Evolutionary conservation across 306 rosid species (phyloP), one percentile per base, ranked within the genome.

Genomic region (Quercus cerris): DNA sequence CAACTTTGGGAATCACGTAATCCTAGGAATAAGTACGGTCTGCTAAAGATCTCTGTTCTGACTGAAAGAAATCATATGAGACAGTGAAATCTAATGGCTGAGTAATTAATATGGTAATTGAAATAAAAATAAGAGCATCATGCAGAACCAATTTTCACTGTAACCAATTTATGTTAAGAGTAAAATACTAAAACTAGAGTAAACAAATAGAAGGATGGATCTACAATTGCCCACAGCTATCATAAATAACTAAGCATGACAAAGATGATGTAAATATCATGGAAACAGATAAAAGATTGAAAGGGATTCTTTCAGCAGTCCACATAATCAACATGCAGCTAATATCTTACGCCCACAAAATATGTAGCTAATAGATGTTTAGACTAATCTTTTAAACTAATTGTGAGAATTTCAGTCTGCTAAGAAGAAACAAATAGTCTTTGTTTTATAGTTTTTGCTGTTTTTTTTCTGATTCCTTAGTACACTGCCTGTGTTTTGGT

Each of bases 71-170:
- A 41, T 44, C 51, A 49, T 49, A 54, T 3, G 1, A 49, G 54
- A 49, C 15, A 3, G 17, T 12, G 54, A 49, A 49, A 49, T 59
- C 12, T 27, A 59, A 59, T 59, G 25, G 66, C 31, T 59, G 31
- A 59, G 30, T 3, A 59, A 59, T 28, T 11, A 59, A 59, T 59
- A 23, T 59, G 12, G 15, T 20, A 13, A 23, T 59, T 59, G 30
- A 59, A 23, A 59, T 59, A 6, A 59, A 59, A 59, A 11, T 11
- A 59, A 28, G 52, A 30, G 61, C 19, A 49, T 46, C 30, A 19
- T 57, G 82, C 49, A n/a, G 41, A 38, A 76, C 35, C 61, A 52
- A 54, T n/a, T 72, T 61, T 71, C 61, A 54, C 46, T 27, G 55
- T 15, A 12, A 22, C n/a, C 49, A 71, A 51, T 28, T 51, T 61